Evolutionary conservation across 1,284 basidiomycete genomes (phyloP), one percentile per base, ranked within the genome.

Genomic region (Xanthoconium separans): DNA sequence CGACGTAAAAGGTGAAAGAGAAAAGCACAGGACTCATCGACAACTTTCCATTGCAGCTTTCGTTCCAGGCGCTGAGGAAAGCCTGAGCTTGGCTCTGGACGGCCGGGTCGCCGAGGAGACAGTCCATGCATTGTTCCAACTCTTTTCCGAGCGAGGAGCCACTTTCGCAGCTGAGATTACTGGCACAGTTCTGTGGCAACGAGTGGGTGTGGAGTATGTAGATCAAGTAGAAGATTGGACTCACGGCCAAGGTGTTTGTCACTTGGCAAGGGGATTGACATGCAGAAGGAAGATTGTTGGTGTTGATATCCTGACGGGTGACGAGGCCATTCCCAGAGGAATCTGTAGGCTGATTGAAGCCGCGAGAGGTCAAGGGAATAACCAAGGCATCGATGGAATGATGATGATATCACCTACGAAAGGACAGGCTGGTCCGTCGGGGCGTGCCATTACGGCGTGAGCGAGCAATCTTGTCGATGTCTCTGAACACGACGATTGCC

Each of bases 261-360:
- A 66, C 62, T 22, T 53, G 9, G 20, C 65, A 68, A 3, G 64
- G n/a, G 13, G 40, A 53, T 44, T 68, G 64, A 47, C 65, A 66
- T 42, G 48, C 39, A 12, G 61, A 6, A 4, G 65, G 67, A 31
- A 61, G 51, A 2, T 24, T 6, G 11, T 27, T 44, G 9, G 57
- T n/a, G 11, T 56, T 13, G 7, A 55, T 16, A 9, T 34, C 16
- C 37, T 68, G 65, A 24, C 64, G 65, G 40, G 31, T 54, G 16
- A 40, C 54, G 29, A 69, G 63, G 6, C 41, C 52, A 22, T 47
- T 57, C 15, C 22, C 22, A 22, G 22, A 2, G 22, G 41, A 45
- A 18, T 40, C 30, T 4, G 11, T 34, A 34, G 20, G 7, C 41
- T 22, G 29, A 36, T 56, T 58, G 41, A 30, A 5, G 39, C n/a